Conservation (phyloP, 1,139 yeast species). For the Yamadazyma songkhlaensis region DNA sequence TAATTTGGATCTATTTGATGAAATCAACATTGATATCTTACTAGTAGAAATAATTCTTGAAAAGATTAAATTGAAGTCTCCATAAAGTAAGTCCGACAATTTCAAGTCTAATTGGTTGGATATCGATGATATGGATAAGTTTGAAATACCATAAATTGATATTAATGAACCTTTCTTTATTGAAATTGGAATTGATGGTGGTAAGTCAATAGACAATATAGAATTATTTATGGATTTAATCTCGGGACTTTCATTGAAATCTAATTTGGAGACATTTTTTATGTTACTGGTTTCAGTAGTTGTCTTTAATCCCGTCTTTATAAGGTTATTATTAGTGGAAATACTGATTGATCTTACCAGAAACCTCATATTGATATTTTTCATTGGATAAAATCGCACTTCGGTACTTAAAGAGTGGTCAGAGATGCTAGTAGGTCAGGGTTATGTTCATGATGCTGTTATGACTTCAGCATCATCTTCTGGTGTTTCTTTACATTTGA, state of each 20-base stretch:
- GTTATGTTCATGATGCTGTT: no score
- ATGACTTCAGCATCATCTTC: no score
- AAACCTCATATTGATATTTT: constrained; percentile 2
- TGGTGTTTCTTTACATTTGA: no score
- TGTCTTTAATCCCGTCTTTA: constrained; percentile 8
- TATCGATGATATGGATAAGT: constrained; percentile 20
- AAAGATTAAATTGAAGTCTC: constrained; percentile 40
- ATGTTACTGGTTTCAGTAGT: constrained; percentile 19
- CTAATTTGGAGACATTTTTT: constrained; percentile 15
- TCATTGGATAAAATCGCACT: constrained; percentile 3
- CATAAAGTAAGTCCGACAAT: constrained; percentile 37
- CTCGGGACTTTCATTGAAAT: constrained; percentile 20
- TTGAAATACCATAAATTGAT: constrained; percentile 39
- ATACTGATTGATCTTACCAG: constrained; percentile 3
- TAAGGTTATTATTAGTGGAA: constrained; percentile 1
- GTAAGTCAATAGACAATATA: constrained; percentile 43
- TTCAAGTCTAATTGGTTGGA: constrained; percentile 34
- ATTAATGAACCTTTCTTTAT: constrained; percentile 48
- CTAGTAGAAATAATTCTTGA: constrained; percentile 48
- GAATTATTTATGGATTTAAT: constrained; percentile 44
- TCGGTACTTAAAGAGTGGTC: no score
- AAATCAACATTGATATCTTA: constrained; percentile 42
- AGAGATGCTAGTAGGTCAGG: no score
- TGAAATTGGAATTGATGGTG: constrained; percentile 56
- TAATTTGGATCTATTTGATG: constrained; percentile 19